A percentile compares a stretch with the other conserved stretches of the same genome.
phyloP scores from a whole-genome alignment of 75 land plant genomes.

The Pinus albicaulis region DNA sequence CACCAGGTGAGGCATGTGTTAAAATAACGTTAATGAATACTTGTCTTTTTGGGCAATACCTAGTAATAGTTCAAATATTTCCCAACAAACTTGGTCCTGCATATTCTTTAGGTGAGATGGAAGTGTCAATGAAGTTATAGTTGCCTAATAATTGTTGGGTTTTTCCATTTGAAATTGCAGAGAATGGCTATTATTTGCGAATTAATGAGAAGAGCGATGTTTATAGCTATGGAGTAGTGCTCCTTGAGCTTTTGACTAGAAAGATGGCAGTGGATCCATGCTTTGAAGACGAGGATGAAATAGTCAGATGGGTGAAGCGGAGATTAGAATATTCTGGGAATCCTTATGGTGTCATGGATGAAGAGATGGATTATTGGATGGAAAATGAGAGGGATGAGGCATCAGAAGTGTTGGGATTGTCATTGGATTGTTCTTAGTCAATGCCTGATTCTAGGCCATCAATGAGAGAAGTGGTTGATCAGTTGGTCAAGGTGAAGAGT shows the following conservation, averaged over 20 bases:
- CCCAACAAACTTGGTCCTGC: not conserved
- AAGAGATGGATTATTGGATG: slow-evolving; percentile 22
- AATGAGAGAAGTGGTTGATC: slow-evolving; percentile 42
- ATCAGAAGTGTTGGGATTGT: slow-evolving; percentile 25
- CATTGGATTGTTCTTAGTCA: slow-evolving; percentile 29
- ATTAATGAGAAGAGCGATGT: slow-evolving; percentile 51
- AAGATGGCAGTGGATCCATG: slow-evolving; percentile 33
- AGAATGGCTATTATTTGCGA: slow-evolving; percentile 23
- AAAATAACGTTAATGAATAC: not conserved
- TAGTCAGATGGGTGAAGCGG: slow-evolving; percentile 30
- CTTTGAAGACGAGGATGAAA: slow-evolving; percentile 42
- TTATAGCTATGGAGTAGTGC: slow-evolving; percentile 53
- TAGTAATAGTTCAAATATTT: not conserved
- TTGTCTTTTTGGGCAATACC: too few species aligned
- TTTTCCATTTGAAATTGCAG: slow-evolving; percentile 17
- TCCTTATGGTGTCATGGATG: slow-evolving; percentile 19
- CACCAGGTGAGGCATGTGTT: slow-evolving; percentile 40
- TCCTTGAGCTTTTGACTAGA: slow-evolving; percentile 53
- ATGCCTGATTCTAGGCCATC: slow-evolving; percentile 30
- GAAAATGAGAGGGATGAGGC: slow-evolving; percentile 26
- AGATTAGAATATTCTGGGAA: slow-evolving; percentile 18
- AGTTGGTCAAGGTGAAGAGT: slow-evolving; percentile 10
- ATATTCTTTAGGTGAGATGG: not conserved
- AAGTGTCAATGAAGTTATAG: not conserved
- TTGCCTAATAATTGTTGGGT: not conserved